A percentile compares a stretch with the other conserved stretches of the same genome.
These are phyloP conservation scores for Saussurea involucrata DNA, from an alignment of 129 eudicot genomes.

Conservation along the genomic window DNA sequence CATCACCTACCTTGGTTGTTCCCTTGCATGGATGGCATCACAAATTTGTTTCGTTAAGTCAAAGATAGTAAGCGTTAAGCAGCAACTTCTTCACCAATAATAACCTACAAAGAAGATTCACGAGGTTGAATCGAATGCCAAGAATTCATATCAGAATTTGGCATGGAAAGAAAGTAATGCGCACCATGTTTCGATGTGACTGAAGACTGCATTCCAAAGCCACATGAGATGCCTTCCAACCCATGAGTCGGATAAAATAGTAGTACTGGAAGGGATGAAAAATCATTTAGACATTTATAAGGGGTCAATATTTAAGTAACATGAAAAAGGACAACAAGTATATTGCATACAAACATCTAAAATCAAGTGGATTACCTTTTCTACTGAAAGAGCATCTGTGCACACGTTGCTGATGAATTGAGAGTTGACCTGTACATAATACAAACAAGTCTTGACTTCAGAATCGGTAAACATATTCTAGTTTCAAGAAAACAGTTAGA, in stretches of 20 bases:
- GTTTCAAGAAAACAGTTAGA: neutral
- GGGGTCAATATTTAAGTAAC: neutral
- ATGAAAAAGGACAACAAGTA: neutral
- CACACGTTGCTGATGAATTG: conserved; percentile 94
- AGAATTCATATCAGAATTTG: neutral
- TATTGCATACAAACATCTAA: neutral
- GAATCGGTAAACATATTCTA: neutral
- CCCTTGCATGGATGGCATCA: too few species aligned
- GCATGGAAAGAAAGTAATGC: neutral
- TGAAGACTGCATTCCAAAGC: conserved; percentile 96
- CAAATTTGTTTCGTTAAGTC: too few species aligned
- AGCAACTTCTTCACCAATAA: too few species aligned
- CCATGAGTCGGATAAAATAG: conserved; percentile 93
- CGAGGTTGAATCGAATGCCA: neutral
- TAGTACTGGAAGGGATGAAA: conserved; percentile 46
- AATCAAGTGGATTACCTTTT: too few species aligned
- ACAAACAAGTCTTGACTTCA: neutral
- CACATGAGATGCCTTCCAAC: conserved; percentile 93
- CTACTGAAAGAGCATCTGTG: conserved; percentile 91
- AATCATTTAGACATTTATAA: neutral
- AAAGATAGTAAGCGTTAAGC: too few species aligned
- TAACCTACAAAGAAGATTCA: too few species aligned
- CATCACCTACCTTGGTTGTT: conserved; percentile 48
- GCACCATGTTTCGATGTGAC: conserved; percentile 92
- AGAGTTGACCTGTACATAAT: conserved; percentile 50